phyloP scores from a whole-genome alignment of 2,329 filamentous ascomycete genomes.

The Alternaria ethzedia region DNA sequence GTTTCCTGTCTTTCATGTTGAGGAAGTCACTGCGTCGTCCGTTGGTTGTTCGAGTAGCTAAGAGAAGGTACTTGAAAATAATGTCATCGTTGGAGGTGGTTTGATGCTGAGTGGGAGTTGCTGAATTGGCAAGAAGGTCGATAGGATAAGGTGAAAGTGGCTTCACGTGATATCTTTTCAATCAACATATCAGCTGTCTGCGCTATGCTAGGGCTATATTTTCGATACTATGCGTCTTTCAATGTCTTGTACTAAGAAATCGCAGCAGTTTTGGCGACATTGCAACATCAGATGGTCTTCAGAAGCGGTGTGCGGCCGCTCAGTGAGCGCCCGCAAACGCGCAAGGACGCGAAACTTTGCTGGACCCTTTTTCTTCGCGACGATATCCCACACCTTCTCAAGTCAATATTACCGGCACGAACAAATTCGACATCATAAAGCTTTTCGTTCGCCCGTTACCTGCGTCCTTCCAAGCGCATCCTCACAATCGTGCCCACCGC shows the following conservation, averaged over 20 bases:
- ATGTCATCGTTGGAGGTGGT: too few species aligned
- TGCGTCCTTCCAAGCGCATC: neutral
- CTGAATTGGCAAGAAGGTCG: neutral
- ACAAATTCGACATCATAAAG: neutral
- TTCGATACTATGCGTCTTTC: accelerated
- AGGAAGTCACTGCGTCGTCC: too few species aligned
- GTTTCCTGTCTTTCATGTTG: too few species aligned
- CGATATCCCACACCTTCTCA: neutral
- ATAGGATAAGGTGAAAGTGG: neutral
- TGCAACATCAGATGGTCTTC: neutral
- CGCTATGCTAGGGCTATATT: neutral
- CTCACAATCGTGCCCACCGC: neutral
- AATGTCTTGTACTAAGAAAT: accelerated
- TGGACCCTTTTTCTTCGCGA: neutral
- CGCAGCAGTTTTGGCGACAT: neutral
- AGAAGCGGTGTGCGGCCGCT: neutral
- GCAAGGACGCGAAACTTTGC: neutral
- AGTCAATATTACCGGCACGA: neutral
- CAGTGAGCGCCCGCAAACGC: neutral
- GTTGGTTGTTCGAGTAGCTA: too few species aligned
- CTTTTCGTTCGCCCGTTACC: neutral
- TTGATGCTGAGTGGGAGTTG: too few species aligned
- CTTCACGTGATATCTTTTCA: neutral
- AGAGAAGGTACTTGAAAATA: too few species aligned
- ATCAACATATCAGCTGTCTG: neutral